phyloP scores from a whole-genome alignment of 2,329 filamentous ascomycete species.

The Penicillium sp. region DNA sequence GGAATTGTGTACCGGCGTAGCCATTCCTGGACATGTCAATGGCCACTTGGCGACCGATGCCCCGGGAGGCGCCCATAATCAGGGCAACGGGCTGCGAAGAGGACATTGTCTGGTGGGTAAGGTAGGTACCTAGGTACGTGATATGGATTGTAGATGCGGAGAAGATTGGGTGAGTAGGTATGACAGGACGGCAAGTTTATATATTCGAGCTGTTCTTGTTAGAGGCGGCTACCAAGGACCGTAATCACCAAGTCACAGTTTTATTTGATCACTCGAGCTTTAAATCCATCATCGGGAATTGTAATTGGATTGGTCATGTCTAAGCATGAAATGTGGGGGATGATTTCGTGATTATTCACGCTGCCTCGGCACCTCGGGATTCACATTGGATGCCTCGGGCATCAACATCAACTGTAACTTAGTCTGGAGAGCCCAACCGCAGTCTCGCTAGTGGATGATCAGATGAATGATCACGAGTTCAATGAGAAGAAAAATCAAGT shows the following conservation, averaged over 20 bases:
- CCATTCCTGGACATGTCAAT: constrained; percentile 67
- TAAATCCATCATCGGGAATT: neutral
- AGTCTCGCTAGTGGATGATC: neutral
- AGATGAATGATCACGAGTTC: too few relatives aligned
- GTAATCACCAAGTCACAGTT: neutral
- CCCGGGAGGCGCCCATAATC: constrained; percentile 69
- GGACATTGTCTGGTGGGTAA: constrained; percentile 12
- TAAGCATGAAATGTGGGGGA: neutral
- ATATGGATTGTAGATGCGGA: neutral
- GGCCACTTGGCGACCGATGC: constrained; percentile 75
- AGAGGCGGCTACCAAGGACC: neutral
- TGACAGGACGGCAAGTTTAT: neutral
- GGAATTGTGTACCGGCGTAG: constrained; percentile 58
- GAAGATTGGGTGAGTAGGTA: neutral
- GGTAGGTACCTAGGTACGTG: neutral
- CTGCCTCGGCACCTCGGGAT: constrained; percentile 13
- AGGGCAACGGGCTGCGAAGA: constrained; percentile 53
- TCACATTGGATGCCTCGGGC: neutral
- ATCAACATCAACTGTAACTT: constrained; percentile 1
- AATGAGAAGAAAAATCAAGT: too few relatives aligned
- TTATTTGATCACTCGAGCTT: neutral
- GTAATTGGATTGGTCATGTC: neutral
- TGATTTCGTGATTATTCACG: constrained; percentile 24
- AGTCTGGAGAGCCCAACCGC: neutral
- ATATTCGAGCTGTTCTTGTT: neutral